These are phyloP conservation scores for Fusarium hainanense DNA, from an alignment of 2,329 filamentous ascomycete genomes.

Conservation along the genomic window DNA sequence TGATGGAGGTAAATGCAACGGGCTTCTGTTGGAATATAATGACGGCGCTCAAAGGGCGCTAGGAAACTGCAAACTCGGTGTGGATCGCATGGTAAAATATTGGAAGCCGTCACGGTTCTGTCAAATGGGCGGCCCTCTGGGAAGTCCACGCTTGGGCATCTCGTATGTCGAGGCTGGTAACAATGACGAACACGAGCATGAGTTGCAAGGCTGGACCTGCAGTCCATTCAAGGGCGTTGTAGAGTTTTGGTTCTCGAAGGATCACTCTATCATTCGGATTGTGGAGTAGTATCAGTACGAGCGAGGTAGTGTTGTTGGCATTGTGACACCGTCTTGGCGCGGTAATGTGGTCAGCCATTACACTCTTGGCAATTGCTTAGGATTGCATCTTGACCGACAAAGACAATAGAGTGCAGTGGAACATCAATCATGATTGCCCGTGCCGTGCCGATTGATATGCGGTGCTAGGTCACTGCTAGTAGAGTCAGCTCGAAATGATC, in stretches of 20 bases:
- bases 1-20: neutral
- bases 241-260: slow-evolving; percentile 21
- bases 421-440: neutral
- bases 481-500: neutral
- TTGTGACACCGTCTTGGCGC: neutral
- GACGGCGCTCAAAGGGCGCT: slow-evolving; percentile 6
- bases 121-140: neutral
- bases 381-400: neutral
- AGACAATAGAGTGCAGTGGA: neutral
- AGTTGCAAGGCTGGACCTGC: slow-evolving; percentile 6
- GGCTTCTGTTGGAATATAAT: neutral
- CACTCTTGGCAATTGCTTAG: neutral
- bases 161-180: neutral
- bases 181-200: neutral
- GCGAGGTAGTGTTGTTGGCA: neutral
- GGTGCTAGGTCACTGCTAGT: neutral
- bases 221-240: neutral
- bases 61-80: neutral
- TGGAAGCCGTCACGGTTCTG: neutral
- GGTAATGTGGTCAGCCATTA: neutral
- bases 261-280: neutral
- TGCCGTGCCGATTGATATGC: neutral
- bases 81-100: neutral
- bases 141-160: neutral
- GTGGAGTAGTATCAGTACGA: neutral